These are phyloP conservation scores for Stramenopiles sp. DNA, from an alignment of 352 stramenopile genomes.

Conservation along the genomic window DNA sequence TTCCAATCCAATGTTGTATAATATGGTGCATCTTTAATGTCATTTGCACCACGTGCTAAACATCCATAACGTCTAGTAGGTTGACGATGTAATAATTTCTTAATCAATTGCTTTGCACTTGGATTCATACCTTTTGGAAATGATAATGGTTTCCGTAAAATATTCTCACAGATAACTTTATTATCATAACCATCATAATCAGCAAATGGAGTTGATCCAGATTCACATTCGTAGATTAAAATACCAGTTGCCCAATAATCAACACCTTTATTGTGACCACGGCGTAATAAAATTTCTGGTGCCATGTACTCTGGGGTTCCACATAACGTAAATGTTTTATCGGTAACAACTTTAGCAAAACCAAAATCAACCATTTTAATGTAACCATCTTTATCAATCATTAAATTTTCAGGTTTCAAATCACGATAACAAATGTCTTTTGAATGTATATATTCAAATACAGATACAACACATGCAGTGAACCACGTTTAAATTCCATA, in stretches of 20 bases:
- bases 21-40: constrained; percentile 48
- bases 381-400: constrained; percentile 53
- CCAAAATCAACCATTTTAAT: constrained; percentile 64
- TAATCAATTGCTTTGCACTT: not conserved
- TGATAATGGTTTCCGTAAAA: not conserved
- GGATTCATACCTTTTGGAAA: not conserved
- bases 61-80: constrained; percentile 20
- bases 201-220: constrained; percentile 37
- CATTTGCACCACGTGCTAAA: constrained; percentile 45
- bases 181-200: not conserved
- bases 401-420: constrained; percentile 56
- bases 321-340: constrained; percentile 54
- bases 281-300: constrained; percentile 42
- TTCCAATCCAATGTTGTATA: constrained; percentile 61
- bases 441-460: constrained; percentile 30
- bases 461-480: not conserved
- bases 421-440: constrained; percentile 60
- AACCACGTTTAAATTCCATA: too few species aligned
- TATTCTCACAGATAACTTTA: not conserved
- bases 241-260: constrained; percentile 65
- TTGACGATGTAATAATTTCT: not conserved
- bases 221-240: constrained; percentile 55
- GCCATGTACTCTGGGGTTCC: constrained; percentile 59
- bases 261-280: constrained; percentile 45
- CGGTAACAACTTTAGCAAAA: constrained; percentile 28